phyloP scores from a whole-genome alignment of 2,329 filamentous ascomycete species.

The Aspergillus fischeri region DNA sequence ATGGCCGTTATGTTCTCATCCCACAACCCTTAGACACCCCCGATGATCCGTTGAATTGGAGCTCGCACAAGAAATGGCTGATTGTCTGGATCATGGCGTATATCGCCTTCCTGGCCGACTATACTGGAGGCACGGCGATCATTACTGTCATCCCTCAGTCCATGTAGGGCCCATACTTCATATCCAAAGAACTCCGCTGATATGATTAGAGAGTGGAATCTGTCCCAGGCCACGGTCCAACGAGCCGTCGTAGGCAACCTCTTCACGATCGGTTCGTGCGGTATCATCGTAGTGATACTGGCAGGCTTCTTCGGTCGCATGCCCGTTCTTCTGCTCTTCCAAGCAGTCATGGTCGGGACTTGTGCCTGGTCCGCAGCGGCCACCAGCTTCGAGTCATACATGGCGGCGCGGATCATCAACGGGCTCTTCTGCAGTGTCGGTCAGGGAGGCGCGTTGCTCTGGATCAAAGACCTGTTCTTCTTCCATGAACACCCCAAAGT shows the following conservation, averaged over 20 bases:
- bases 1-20: conserved; percentile 46
- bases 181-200: not conserved
- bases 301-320: conserved; percentile 44
- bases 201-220: conserved; percentile 43
- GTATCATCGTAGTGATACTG: conserved; percentile 37
- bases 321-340: conserved; percentile 33
- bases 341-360: conserved; percentile 24
- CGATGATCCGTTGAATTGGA: conserved; percentile 55
- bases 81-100: conserved; percentile 48
- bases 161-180: conserved; percentile 22
- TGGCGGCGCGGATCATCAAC: conserved; percentile 46
- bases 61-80: conserved; percentile 45
- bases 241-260: conserved; percentile 51
- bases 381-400: conserved; percentile 45
- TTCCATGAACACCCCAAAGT: conserved; percentile 49
- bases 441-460: conserved; percentile 43
- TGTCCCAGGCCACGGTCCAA: conserved; percentile 48
- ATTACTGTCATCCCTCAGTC: conserved; percentile 45
- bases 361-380: conserved; percentile 43
- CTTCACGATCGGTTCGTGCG: conserved; percentile 47
- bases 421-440: conserved; percentile 46
- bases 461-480: conserved; percentile 58
- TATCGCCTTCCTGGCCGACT: conserved; percentile 48
- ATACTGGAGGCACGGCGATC: conserved; percentile 45
- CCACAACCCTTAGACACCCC: conserved; percentile 52